phyloP scores from a whole-genome alignment of 768 basidiomycete species.

The Hortiboletus flavorubellus region DNA sequence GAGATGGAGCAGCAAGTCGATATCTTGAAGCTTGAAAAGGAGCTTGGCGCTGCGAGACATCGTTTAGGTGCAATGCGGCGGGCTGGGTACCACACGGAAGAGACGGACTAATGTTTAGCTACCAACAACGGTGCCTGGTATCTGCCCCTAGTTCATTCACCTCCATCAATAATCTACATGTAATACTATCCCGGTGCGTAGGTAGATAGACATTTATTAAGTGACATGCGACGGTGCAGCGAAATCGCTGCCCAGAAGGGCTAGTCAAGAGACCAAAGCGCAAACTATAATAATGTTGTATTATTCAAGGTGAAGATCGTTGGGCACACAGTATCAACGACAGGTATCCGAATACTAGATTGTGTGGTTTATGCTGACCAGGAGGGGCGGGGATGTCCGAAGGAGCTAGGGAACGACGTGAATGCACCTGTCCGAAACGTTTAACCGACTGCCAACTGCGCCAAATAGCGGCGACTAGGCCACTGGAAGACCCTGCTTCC shows the following conservation, averaged over 20 bases:
- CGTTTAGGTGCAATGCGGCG: conserved; percentile 81
- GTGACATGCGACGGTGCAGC: background rate
- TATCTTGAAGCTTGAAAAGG: conserved; percentile 94
- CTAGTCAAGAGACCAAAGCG: background rate
- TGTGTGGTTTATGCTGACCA: background rate
- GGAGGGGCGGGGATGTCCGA: background rate
- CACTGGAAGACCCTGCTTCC: background rate
- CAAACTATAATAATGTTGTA: background rate
- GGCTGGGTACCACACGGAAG: conserved; percentile 86
- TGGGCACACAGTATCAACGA: background rate
- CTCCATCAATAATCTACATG: conserved; percentile 23
- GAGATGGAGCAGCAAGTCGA: conserved; percentile 99
- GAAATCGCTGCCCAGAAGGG: background rate
- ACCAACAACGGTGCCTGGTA: background rate
- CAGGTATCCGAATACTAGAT: background rate
- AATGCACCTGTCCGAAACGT: background rate
- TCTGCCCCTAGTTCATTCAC: background rate
- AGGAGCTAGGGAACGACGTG: background rate
- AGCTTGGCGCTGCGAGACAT: conserved; percentile 83
- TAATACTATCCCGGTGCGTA: conserved; percentile 18
- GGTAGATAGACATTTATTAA: background rate
- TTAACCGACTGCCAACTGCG: background rate
- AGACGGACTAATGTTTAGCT: conserved; percentile 52
- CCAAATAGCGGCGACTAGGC: background rate
- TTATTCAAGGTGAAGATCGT: background rate